Conservation (phyloP, 176 grass and related monocot genomes). For the Oryza longistaminata region DNA sequence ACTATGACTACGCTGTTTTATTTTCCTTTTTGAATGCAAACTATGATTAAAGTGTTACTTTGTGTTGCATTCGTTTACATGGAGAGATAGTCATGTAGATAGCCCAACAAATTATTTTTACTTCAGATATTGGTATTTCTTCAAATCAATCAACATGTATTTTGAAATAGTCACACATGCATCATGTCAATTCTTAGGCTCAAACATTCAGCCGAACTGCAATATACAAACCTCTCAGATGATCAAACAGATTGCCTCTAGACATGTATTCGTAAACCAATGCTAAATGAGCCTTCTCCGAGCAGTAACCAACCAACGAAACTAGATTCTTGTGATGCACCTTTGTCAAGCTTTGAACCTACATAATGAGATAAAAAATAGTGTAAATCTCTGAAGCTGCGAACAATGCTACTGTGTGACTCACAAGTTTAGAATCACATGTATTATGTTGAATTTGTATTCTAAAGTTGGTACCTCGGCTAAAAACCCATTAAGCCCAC, state of each 20-base stretch:
- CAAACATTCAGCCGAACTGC: no score
- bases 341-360: slow-evolving; percentile 30
- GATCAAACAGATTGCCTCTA: slow-evolving; percentile 21
- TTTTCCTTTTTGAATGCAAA: no score
- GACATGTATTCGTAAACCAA: slow-evolving; percentile 38
- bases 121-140: not conserved
- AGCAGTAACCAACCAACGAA: slow-evolving; percentile 29
- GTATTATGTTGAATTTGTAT: no score
- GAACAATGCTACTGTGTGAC: not conserved
- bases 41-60: not conserved
- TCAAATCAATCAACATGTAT: not conserved
- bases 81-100: not conserved
- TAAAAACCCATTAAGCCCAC: slow-evolving; percentile 32
- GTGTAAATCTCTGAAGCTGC: not conserved
- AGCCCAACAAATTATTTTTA: not conserved
- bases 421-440: no score
- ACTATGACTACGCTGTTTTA: not conserved
- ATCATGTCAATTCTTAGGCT: no score
- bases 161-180: no score
- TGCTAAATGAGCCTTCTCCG: slow-evolving; percentile 19
- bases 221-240: not conserved
- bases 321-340: slow-evolving; percentile 36
- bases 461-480: slow-evolving; percentile 23
- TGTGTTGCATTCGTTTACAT: no score
- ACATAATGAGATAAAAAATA: not conserved